These are phyloP conservation scores for Tolypocladium nubicola DNA, from an alignment of 2,329 filamentous ascomycete species.

Conservation along the genomic window DNA sequence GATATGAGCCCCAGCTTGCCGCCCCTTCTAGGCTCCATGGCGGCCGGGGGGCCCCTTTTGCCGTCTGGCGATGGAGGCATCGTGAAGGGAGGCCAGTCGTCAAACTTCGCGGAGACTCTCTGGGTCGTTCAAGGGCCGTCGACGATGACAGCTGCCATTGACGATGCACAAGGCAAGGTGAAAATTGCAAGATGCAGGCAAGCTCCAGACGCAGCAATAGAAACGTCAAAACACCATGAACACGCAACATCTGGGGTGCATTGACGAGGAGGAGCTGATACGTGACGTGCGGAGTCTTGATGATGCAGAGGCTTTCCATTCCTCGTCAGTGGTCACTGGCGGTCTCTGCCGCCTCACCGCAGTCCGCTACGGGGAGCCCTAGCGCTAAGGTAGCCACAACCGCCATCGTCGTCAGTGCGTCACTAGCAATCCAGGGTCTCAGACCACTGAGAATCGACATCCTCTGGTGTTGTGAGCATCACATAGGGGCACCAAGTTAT, in stretches of 20 bases:
- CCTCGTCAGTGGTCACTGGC: neutral
- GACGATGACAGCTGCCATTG: neutral
- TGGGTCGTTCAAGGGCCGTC: neutral
- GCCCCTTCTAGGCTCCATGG: constrained; percentile 27
- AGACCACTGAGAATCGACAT: too few species aligned
- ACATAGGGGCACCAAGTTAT: neutral
- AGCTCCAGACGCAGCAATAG: neutral
- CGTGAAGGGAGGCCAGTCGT: neutral
- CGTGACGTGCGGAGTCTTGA: neutral
- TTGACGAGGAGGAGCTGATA: neutral
- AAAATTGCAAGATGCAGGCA: neutral
- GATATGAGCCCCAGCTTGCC: constrained; percentile 67
- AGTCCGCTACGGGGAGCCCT: too few species aligned
- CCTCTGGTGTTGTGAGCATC: too few species aligned
- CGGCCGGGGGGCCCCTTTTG: constrained; percentile 5
- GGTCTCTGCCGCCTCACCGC: neutral
- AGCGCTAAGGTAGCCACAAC: too few species aligned
- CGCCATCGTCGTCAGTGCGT: too few species aligned
- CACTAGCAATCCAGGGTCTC: too few species aligned
- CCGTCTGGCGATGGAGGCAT: constrained; percentile 6
- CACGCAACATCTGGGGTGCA: neutral
- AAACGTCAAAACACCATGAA: neutral
- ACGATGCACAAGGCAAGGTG: neutral
- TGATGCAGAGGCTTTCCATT: neutral
- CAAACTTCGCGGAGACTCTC: neutral